These are phyloP conservation scores for Talaromyces funiculosus DNA, from an alignment of 2,329 filamentous ascomycete species.

Conservation along the genomic window DNA sequence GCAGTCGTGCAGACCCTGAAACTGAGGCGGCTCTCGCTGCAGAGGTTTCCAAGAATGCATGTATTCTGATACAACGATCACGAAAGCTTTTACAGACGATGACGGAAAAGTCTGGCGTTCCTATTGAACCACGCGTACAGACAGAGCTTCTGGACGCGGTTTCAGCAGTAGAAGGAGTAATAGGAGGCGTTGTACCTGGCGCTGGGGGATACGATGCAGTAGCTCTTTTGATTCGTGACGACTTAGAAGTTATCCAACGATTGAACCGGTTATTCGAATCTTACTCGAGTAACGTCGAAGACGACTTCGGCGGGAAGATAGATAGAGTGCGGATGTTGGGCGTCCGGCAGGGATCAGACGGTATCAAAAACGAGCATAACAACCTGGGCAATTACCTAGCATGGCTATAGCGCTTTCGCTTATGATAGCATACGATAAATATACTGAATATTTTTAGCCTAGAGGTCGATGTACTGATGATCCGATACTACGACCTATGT, in stretches of 20 bases:
- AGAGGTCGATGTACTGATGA: too few species aligned
- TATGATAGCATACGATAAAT: background rate
- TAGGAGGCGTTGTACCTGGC: conserved; percentile 87
- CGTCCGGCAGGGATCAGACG: conserved; percentile 43
- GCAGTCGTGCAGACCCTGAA: conserved; percentile 37
- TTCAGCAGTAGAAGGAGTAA: conserved; percentile 65
- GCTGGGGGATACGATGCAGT: conserved; percentile 92
- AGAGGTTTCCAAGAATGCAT: conserved; percentile 49
- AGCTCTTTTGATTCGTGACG: conserved; percentile 71
- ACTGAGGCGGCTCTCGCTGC: conserved; percentile 8
- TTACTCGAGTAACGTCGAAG: conserved; percentile 54
- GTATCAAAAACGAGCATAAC: conserved; percentile 34
- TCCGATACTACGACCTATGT: too few species aligned
- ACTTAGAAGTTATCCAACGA: conserved; percentile 55
- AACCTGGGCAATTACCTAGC: conserved; percentile 32
- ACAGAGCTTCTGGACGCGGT: conserved; percentile 77
- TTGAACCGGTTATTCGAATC: conserved; percentile 58
- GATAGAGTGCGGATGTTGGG: conserved; percentile 41
- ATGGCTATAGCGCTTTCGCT: conserved; percentile 25
- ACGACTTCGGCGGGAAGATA: conserved; percentile 42
- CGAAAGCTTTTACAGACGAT: conserved; percentile 65
- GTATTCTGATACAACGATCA: conserved; percentile 47
- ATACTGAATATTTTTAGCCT: background rate
- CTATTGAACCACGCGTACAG: conserved; percentile 84
- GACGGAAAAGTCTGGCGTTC: conserved; percentile 67